Base-by-base conservation (phyloP, 2,329 filamentous ascomycete genomes). In the Colletotrichum melonis region DNA sequence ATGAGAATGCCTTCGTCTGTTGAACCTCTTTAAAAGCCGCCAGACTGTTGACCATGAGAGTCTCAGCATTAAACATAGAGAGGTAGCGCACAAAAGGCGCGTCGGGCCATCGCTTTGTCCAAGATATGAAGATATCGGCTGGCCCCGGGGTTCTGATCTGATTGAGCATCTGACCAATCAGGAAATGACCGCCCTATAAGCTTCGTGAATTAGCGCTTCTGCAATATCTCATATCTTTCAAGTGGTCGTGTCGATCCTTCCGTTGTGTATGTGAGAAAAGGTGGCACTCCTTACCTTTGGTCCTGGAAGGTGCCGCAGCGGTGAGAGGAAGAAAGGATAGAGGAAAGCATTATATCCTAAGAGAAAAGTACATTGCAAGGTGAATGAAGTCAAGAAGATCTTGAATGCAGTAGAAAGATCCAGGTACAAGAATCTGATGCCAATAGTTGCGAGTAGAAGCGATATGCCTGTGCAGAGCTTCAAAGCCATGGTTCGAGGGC, bases 251-350 rank as follows among this genome's bases (percentile, higher is more conserved):
- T 11, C 8, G 16, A 24, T 42, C 8, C 16, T 26, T 12, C 19
- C 12, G 30, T 11, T 6, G 11, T 12, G 6, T 30, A 11, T 4
- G 32, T 11, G 32, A n/a, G 14, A 8, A 28, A 38, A 12, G 9
- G 11, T 28, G 16, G 22, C 5, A 12, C 11, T 14, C 75, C 75
- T 9, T 75, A 86, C 85, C 77, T 81, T 83, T 19, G 86, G 86
- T 0, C 84, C 85, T 0, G 86, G 86, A 1, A 88, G 75, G 63
- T 84, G 77, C 16, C 85, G 81, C n/a, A 86, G 77, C 0, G 85
- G 83, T 0, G 86, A 88, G 58, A 85, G 69, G 67, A 81, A 80
- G 62, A 80, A 79, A 4, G 86, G 86, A 69, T 86, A 87, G 28
- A 88, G 73, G 69, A 86, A 78, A 52, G 83, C 67, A 16, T 78